Conservation (phyloP, 1,284 basidiomycete species). For the Leccinum fallax region DNA sequence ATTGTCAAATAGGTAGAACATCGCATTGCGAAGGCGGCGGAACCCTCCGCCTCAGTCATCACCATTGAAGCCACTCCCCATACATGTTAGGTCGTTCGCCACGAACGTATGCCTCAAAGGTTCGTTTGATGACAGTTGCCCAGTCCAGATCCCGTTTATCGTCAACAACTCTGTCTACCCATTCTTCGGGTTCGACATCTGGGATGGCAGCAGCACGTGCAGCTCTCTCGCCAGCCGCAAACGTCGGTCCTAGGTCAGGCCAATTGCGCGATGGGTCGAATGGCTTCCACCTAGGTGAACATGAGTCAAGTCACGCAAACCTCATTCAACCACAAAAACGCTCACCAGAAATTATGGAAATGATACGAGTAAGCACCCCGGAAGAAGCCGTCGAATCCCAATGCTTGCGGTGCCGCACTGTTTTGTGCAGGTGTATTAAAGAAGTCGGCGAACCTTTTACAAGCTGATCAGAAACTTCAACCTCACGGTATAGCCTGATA, state of each 20-base stretch:
- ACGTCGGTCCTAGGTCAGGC: constrained; percentile 86
- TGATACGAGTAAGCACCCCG: constrained; percentile 86
- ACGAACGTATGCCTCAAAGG: constrained; percentile 86
- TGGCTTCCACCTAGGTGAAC: constrained; percentile 79
- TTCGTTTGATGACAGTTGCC: constrained; percentile 89
- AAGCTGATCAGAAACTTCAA: constrained; percentile 2
- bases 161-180: constrained; percentile 45
- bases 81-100: constrained; percentile 92
- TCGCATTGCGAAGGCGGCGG: constrained; percentile 3
- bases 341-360: constrained; percentile 83
- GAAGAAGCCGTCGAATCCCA: constrained; percentile 88
- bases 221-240: constrained; percentile 70
- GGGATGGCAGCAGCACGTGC: constrained; percentile 46
- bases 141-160: constrained; percentile 83
- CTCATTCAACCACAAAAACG: neutral
- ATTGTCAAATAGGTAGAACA: constrained; percentile 25
- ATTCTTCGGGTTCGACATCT: constrained; percentile 38
- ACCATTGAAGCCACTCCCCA: constrained; percentile 82
- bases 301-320: neutral
- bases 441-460: constrained; percentile 67
- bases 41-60: constrained; percentile 19
- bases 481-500: constrained; percentile 13
- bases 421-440: constrained; percentile 75
- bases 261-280: constrained; percentile 88
- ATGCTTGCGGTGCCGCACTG: constrained; percentile 71